Base-by-base conservation (phyloP, 768 basidiomycete genomes). In the Trametes villosa region DNA sequence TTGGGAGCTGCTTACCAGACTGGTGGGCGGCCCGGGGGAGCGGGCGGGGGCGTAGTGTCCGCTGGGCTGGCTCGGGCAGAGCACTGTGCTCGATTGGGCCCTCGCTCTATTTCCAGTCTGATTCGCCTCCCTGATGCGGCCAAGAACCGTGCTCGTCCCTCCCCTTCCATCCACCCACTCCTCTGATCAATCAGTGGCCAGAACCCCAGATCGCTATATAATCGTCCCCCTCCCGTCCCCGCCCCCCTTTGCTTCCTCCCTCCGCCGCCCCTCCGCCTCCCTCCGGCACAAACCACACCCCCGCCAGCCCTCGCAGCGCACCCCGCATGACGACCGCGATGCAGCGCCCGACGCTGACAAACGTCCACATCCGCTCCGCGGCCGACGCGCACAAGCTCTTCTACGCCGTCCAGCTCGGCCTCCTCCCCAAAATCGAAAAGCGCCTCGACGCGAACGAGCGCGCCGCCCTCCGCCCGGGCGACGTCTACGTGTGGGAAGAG, bases 381-480 rank as follows among this genome's bases (percentile, higher is more conserved):
- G 80, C 81, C 53, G 91, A 92, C 72, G 90, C 90, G 3, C 91
- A 92, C 73, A 89, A 85, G 71, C 87, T 93, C 68, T 92, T 92
- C 74, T 85, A 81, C 66, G 91, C 86, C 26, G 80, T 92, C 55
- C 83, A 85, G 56, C 78, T 79, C 55, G 85, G 84, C 42, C 62
- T 81, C 24, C 79, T 93, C 48, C 83, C 83, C 58, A 87, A 92
- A 82, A 86, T 93, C 65, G 86, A 87, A 27, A 81, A 89, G 63
- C 83, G 91, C 33, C 80, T 93, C 52, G 91, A 92, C 66, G 84
- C 88, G 44, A 87, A 90, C 67, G 91, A 93, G 65, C 72, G 74
- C 63, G 70, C 70, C 31, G 67, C 69, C 80, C 70, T 90, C 81
- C 73, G 83, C 78, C 65, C 87, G 20, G 77, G 75, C 38, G 69